Conservation (phyloP, 2,329 filamentous ascomycete genomes). For the Xylaria sp. region DNA sequence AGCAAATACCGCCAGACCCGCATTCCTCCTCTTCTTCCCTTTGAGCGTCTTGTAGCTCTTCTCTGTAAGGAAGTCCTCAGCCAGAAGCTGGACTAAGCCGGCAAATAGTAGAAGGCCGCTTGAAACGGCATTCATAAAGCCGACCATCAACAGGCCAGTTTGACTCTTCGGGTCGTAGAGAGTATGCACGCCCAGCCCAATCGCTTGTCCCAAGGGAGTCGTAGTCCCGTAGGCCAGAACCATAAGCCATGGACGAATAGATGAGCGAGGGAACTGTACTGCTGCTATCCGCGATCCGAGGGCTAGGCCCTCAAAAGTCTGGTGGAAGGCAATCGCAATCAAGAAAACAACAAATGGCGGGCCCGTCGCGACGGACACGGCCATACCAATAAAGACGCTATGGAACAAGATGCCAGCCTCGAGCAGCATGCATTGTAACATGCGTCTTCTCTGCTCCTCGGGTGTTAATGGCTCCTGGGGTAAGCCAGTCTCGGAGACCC, state of each 20-base stretch:
- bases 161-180: conserved; percentile 84
- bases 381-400: conserved; percentile 88
- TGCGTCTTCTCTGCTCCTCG: conserved; percentile 72
- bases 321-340: conserved; percentile 84
- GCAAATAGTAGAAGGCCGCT: conserved; percentile 84
- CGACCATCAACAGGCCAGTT: conserved; percentile 81
- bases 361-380: conserved; percentile 82
- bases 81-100: conserved; percentile 83
- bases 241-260: conserved; percentile 84
- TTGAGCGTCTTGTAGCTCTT: conserved; percentile 76
- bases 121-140: conserved; percentile 88
- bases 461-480: conserved; percentile 52
- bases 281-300: conserved; percentile 87
- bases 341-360: conserved; percentile 83
- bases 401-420: conserved; percentile 89
- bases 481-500: conserved; percentile 44
- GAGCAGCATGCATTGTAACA: conserved; percentile 81
- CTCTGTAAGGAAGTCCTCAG: conserved; percentile 84
- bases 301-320: conserved; percentile 89
- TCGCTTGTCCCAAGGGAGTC: conserved; percentile 85
- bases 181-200: conserved; percentile 80
- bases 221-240: conserved; percentile 80
- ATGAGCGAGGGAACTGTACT: conserved; percentile 79
- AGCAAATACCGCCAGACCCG: conserved; percentile 70
- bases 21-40: conserved; percentile 69